Conservation (phyloP, 202 grass and related monocot species). For the Setaria viridis region DNA sequence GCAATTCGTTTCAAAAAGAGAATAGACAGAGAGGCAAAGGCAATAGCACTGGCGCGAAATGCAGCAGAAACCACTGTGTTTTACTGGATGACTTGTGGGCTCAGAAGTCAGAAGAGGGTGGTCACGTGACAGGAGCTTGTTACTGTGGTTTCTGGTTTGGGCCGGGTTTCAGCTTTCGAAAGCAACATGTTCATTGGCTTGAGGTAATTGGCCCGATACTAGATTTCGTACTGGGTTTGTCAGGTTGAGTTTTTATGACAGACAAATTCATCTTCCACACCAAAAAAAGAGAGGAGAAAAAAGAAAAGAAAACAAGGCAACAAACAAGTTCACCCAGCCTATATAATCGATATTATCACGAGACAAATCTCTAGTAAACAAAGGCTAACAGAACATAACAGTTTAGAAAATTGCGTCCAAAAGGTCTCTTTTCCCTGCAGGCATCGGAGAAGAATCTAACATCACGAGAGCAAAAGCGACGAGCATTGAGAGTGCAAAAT, state of each 20-base stretch:
- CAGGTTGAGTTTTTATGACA: too few relatives aligned
- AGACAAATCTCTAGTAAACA: not conserved
- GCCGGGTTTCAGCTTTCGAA: too few relatives aligned
- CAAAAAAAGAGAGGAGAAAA: not conserved
- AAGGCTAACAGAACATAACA: not conserved
- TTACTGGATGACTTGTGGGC: too few relatives aligned
- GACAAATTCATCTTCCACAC: not conserved
- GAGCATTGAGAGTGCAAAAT: slow-evolving; percentile 2
- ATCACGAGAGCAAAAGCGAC: not conserved
- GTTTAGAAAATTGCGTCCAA: not conserved
- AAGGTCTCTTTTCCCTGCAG: not conserved
- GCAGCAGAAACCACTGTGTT: too few relatives aligned
- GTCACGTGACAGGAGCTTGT: too few relatives aligned
- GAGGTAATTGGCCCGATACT: not conserved
- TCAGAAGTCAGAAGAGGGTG: too few relatives aligned
- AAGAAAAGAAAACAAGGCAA: not conserved
- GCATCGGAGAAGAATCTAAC: not conserved
- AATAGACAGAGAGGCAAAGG: too few relatives aligned
- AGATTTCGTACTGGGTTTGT: too few relatives aligned
- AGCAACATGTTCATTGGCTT: too few relatives aligned
- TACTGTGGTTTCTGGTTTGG: too few relatives aligned
- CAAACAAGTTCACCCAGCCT: not conserved
- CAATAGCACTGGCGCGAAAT: not conserved
- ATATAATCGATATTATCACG: too few relatives aligned
- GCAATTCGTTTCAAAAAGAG: too few relatives aligned